Conservation (phyloP, 306 rosid species). For the Mucuna pruriens region DNA sequence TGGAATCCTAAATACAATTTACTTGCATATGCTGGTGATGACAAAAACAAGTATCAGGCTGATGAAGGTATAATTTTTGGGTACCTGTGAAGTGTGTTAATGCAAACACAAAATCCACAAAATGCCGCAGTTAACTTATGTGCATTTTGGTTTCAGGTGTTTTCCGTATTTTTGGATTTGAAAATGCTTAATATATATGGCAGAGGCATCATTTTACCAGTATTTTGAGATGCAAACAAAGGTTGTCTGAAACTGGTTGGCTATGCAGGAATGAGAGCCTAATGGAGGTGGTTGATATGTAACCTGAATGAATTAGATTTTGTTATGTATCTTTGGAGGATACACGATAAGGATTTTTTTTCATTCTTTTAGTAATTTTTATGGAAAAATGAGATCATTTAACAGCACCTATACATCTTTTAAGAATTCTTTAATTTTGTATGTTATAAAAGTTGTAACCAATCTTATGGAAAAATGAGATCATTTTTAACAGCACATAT, state of each 20-base stretch:
- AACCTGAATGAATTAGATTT: not conserved
- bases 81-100: not conserved
- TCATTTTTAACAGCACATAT: too few relatives aligned
- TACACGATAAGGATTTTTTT: not conserved
- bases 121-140: conserved; percentile 5
- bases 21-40: conserved; percentile 97
- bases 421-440: not conserved
- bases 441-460: not conserved
- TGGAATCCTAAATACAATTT: conserved; percentile 94
- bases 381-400: not conserved
- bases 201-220: not conserved
- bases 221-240: not conserved
- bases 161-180: conserved; percentile 87
- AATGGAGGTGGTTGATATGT: conserved; percentile 27
- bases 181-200: conserved; percentile 51
- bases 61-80: conserved; percentile 71
- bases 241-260: not conserved
- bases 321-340: too few relatives aligned
- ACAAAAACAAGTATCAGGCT: conserved; percentile 93
- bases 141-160: conserved; percentile 71
- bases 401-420: too few relatives aligned
- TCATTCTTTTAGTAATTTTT: not conserved
- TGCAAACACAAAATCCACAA: conserved; percentile 10
- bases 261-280: not conserved
- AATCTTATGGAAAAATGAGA: too few relatives aligned